A percentile compares a stretch with the other conserved stretches of the same genome.
Conservation (phyloP, 1,139 yeast species). For the Saccharomyces hybrid region DNA sequence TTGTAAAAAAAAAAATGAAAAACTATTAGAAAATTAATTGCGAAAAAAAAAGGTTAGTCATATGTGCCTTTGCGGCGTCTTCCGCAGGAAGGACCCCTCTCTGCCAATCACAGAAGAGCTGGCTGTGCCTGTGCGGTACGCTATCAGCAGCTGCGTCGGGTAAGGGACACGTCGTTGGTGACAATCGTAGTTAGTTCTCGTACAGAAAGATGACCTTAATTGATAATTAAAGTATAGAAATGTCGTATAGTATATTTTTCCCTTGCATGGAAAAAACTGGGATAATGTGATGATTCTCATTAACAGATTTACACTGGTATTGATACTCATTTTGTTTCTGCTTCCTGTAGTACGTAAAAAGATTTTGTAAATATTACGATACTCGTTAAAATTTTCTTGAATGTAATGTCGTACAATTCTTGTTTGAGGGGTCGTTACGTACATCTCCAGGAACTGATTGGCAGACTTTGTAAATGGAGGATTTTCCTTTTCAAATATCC, state of each 20-base stretch:
- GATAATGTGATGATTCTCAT: neutral
- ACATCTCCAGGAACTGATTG: slow-evolving; percentile 33
- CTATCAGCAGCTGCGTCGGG: neutral
- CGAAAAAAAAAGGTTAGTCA: slow-evolving; percentile 1
- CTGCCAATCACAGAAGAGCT: neutral
- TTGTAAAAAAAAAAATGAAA: neutral
- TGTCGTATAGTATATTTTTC: neutral
- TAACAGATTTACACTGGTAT: neutral
- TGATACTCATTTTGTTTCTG: neutral
- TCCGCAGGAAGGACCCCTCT: neutral
- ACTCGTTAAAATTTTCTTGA: neutral
- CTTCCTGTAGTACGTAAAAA: neutral
- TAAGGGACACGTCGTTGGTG: neutral
- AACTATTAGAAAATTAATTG: neutral
- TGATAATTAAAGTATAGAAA: neutral
- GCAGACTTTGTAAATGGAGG: slow-evolving; percentile 29
- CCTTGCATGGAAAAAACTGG: neutral
- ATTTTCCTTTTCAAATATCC: slow-evolving; percentile 55
- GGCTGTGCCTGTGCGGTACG: neutral
- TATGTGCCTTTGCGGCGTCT: neutral
- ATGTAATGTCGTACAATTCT: neutral
- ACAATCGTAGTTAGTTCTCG: neutral
- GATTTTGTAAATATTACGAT: neutral
- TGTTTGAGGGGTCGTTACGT: neutral
- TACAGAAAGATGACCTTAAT: neutral